Evolutionary conservation across 1,139 yeast genomes (phyloP), one percentile per base, ranked within the genome.

Genomic region (Taphrina pruni): DNA sequence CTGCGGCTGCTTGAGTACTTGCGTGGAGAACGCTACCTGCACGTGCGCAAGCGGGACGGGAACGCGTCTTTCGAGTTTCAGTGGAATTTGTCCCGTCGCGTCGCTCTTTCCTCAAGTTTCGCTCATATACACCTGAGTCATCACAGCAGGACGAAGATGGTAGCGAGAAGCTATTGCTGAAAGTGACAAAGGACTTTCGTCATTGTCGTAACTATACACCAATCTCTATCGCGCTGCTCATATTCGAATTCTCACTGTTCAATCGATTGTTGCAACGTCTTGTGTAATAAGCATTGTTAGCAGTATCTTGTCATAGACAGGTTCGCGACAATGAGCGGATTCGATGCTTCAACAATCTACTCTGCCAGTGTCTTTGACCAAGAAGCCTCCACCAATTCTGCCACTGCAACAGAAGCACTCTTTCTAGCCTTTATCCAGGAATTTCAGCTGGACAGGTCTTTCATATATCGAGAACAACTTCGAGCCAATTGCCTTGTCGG

Each of bases 341-440:
- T 58, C 62, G 62, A 58, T 58, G 62, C 62, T 14, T 64, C 67
- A 36, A 64, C 61, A 11, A 38, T 64, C 21, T 64, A 64, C 50
- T 54, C 67, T 11, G 67, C 67, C 6, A 64, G 67, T 48, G 67
- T 64, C 50, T 64, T 64, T 21, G 45, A 64, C n/a, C 67, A 64
- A 38, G 67, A 64, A 17, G 36, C 55, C 12, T 38, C 67, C 11
- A 39, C 46, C n/a, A 64, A 48, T 26, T 64, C 67, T 12, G 67
- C 67, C 6, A 45, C 67, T 11, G 67, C 67, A 21, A 64, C 67
- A 11, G 67, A 64, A 26, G 38, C 60, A 11, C 20, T 43, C 17
- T 92, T 94, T 82, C 86, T 88, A 73, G 83, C 87, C 73, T 95
- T 95, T 78, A 85, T 95, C 62, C 83, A 92, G 71, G 97, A 93